Evolutionary conservation across 1,284 basidiomycete genomes (phyloP).

Genomic region (Malassezia obtusa): DNA sequence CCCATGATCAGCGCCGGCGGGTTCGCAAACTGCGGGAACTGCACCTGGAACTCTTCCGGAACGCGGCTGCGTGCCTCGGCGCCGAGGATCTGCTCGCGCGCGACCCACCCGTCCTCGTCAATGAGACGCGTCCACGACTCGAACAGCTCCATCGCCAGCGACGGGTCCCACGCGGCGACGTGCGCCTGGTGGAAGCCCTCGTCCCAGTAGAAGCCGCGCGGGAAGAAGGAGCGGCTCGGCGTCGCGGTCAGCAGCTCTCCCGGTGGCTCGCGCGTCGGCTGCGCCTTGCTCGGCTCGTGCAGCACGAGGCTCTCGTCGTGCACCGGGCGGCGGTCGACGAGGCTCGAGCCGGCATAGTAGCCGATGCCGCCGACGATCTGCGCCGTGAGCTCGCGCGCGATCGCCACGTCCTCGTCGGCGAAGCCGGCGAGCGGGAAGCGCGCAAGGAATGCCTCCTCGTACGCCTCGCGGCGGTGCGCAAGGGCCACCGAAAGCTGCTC

Average conservation of each 20-base stretch:
- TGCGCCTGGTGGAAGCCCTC: conserved; percentile 88
- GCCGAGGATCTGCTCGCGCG: conserved; percentile 84
- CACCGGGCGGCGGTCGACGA: conserved; percentile 70
- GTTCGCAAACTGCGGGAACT: conserved; percentile 85
- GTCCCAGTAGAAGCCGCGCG: conserved; percentile 94
- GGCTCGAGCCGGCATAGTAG: conserved; percentile 83
- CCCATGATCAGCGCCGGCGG: conserved; percentile 87
- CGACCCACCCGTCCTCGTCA: conserved; percentile 88
- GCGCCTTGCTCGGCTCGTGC: conserved; percentile 22
- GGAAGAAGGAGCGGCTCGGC: conserved; percentile 88
- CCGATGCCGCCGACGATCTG: conserved; percentile 84
- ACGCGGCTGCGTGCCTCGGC: conserved; percentile 73
- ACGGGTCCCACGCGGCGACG: conserved; percentile 83
- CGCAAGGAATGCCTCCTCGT: conserved; percentile 59
- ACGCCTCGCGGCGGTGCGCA: conserved; percentile 58
- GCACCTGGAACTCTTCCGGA: conserved; percentile 75
- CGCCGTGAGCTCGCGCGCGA: conserved; percentile 77
- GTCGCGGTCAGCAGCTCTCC: conserved; percentile 73
- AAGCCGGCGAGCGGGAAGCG: conserved; percentile 58
- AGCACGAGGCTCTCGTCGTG: conserved; percentile 65
- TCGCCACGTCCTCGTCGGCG: conserved; percentile 55
- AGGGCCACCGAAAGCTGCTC: conserved; percentile 59
- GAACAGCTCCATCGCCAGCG: conserved; percentile 77
- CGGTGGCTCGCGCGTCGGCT: conserved; percentile 49
- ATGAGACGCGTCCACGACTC: conserved; percentile 80